Evolutionary conservation across 2,329 filamentous ascomycete species (phyloP).

Genomic region (Fusarium sterilihyphosum): DNA sequence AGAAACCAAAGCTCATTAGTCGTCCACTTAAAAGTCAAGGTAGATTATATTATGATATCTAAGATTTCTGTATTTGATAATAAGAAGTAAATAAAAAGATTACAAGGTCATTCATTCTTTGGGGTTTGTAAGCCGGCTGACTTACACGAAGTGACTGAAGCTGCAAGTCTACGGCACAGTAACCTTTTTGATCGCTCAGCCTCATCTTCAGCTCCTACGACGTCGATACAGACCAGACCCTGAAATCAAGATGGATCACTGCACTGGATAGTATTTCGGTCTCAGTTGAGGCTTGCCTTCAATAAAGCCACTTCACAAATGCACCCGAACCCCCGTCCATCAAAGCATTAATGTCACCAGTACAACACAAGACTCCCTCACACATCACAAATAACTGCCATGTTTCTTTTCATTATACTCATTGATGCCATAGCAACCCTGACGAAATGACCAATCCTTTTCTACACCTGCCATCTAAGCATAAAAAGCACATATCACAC

Average conservation of each 20-base stretch:
- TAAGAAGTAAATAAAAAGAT: too few relatives aligned
- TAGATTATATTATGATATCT: too few relatives aligned
- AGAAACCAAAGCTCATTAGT: too few relatives aligned
- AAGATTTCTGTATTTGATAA: too few relatives aligned
- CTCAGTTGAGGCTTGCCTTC: not conserved
- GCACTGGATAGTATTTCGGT: not conserved
- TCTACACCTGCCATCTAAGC: conserved; percentile 45
- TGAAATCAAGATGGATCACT: not conserved
- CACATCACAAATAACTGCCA: conserved; percentile 1
- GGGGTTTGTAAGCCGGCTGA: not conserved
- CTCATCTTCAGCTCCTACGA: not conserved
- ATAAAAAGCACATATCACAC: conserved; percentile 34
- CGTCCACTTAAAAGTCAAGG: too few relatives aligned
- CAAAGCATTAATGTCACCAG: too few relatives aligned
- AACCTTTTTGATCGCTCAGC: not conserved
- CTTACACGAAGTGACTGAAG: not conserved
- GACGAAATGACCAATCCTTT: conserved; percentile 45
- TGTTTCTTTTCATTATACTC: conserved; percentile 46
- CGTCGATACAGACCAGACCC: not conserved
- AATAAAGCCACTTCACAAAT: not conserved
- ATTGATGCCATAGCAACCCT: conserved; percentile 45
- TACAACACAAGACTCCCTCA: too few relatives aligned
- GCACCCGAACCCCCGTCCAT: not conserved
- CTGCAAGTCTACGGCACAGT: not conserved
- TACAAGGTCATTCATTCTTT: not conserved